Percentiles rank a stretch among this genome's conserved stretches.
These are phyloP conservation scores for Cordyceps cateniannulata DNA, from an alignment of 2,329 filamentous ascomycete genomes.

Conservation along the genomic window DNA sequence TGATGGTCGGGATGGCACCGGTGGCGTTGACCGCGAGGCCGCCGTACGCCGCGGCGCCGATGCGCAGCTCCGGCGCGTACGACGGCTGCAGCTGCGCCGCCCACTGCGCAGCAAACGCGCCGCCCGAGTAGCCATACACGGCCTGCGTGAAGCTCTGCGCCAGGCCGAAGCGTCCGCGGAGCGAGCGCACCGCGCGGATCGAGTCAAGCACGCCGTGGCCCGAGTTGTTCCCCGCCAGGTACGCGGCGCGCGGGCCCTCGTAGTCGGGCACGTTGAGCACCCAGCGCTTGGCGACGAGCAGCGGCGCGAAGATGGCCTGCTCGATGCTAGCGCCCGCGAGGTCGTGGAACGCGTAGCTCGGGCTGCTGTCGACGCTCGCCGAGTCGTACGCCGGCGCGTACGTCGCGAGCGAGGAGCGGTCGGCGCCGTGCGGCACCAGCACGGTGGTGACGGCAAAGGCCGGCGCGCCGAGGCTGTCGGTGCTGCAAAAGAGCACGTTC, in stretches of 20 bases:
- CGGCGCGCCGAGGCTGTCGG: conserved; percentile 25
- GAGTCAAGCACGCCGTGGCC: conserved; percentile 40
- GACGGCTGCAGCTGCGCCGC: conserved; percentile 44
- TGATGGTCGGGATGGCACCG: conserved; percentile 27
- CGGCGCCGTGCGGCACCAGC: conserved; percentile 18
- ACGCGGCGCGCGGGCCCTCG: conserved; percentile 38
- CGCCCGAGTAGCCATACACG: conserved; percentile 52
- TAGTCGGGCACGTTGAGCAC: conserved; percentile 41
- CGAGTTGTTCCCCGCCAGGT: conserved; percentile 34
- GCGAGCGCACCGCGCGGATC: conserved; percentile 34
- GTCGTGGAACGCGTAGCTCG: conserved; percentile 26
- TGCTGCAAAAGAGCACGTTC: conserved; percentile 31
- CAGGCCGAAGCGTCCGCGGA: conserved; percentile 21
- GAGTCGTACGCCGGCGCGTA: conserved; percentile 33
- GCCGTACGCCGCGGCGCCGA: conserved; percentile 43
- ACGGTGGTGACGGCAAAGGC: conserved; percentile 32
- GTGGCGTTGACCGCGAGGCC: conserved; percentile 37
- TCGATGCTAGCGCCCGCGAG: conserved; percentile 12
- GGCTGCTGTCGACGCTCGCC: conserved; percentile 29
- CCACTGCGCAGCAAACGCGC: conserved; percentile 44
- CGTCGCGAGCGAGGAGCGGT: conserved; percentile 23
- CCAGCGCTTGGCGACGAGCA: conserved; percentile 34
- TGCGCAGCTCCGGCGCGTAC: conserved; percentile 47
- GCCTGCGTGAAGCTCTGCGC: conserved; percentile 30
- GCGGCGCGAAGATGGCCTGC: not conserved